Evolutionary conservation across 768 basidiomycete genomes (phyloP), one percentile per base, ranked within the genome.

Genomic region (Lyophyllum shimeji): DNA sequence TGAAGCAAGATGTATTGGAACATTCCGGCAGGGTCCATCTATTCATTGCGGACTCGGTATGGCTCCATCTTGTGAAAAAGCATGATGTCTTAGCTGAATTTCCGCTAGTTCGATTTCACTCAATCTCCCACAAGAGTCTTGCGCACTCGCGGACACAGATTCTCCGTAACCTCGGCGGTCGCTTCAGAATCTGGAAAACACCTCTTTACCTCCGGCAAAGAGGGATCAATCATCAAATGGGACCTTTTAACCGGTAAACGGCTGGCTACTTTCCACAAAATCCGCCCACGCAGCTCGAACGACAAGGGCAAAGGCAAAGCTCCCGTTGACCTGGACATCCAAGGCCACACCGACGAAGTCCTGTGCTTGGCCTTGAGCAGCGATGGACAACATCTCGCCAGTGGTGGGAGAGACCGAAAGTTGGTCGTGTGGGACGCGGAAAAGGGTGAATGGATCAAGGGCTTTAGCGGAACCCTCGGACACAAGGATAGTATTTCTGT

Each of bases 1-100:
- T 99, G 59, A 93, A 94, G 68, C 86, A 94, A 68, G 96, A 98
- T 74, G 94, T 96, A 5, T 71, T 94, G 46, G 89, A 95, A 60
- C 86, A 95, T 65, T 86, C 92, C 4, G 95, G 94, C 47, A 95
- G 90, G 71, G 76, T 94, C 7, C 90, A 95, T 71, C 70, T 89
- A 40, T 91, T 89, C 67, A 75, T 96, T 48, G 90, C 89, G 24
- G 85, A 90, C 52, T 76, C 76, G 15, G 90, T 91, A 68, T 57
- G 83, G 75, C 17, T 29, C 17, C 20, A 11, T 21, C 49, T 37
- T 37, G 50, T 29, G 42, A 24, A 42, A 21, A 9, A 25, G 50
- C 50, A 59, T 13, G n/a, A 42, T 12, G 34, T 1, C 15, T 46
- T 11, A 11, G 20, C 18, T 56, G 34, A 52, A 43, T 44, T 3